Base-by-base conservation (phyloP, 2,329 filamentous ascomycete genomes). In the Xylariaceae sp. region DNA sequence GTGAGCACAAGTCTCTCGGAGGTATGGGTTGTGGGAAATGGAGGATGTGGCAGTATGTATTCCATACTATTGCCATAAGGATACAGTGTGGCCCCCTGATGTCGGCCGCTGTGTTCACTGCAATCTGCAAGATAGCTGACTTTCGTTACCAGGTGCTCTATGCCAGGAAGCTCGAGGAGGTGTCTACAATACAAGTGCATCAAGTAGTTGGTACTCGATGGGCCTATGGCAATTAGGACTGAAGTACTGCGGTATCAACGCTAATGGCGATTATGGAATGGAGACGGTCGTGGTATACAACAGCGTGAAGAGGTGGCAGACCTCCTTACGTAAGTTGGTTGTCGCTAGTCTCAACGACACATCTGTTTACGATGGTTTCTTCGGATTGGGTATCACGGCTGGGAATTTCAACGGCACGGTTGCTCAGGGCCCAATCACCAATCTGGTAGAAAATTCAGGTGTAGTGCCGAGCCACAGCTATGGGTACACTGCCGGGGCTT, bases 401-500 rank as follows among this genome's bases (percentile, higher is more conserved):
- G 77, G 78, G 42, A 75, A 70, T 32, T 83, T 85, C 56, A 70
- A 70, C 11, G 63, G 68, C 51, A 69, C 69, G 61, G 63, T 77
- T 49, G 71, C 77, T 64, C 68, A 78, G 57, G 71, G 78, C 59
- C 68, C 79, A 49, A 61, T 84, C 61, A 69, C 78, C 57, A 67
- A 83, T 61, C 69, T 86, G 45, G 78, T 87, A 39, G 77, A 83
- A 61, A 67, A 75, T 11, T 74, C 77, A 49, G 78, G 78, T 9
- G 71, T 69, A 49, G 86, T 90, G 42, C 83, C 86, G 1, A 89
- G 86, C 63, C 75, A 88, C 54, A 87, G 84, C 39, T 90, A 87
- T 63, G 86, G 84, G 45, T 90, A 85, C 64, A 90, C 87, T 3
- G 86, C 86, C 38, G 87, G 87, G 14, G 85, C 85, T n/a, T 77